These are phyloP conservation scores for Trichosporon sp. DNA, from an alignment of 1,284 basidiomycete genomes.

Conservation along the genomic window DNA sequence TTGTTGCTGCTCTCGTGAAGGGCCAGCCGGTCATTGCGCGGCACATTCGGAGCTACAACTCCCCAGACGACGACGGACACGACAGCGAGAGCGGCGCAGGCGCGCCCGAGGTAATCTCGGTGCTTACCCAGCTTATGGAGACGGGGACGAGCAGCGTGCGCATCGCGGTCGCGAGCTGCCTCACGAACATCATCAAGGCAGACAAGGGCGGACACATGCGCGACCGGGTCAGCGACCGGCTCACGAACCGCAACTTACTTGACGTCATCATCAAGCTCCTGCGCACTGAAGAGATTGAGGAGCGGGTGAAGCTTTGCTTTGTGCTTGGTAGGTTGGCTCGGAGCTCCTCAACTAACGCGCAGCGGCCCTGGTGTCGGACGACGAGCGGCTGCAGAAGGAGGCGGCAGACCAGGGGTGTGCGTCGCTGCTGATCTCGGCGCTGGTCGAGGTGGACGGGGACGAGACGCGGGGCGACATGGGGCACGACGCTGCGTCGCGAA, in stretches of 20 bases:
- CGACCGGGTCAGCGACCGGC: constrained; percentile 17
- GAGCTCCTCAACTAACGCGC: not conserved
- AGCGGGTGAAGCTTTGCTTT: constrained; percentile 57
- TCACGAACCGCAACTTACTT: constrained; percentile 24
- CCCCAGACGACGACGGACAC: constrained; percentile 1
- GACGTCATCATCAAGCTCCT: constrained; percentile 34
- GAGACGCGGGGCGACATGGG: constrained; percentile 56
- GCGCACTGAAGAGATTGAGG: constrained; percentile 32
- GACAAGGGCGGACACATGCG: constrained; percentile 24
- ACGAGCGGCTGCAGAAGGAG: constrained; percentile 58
- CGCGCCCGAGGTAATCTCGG: constrained; percentile 19
- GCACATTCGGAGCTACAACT: constrained; percentile 24
- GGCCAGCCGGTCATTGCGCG: constrained; percentile 55
- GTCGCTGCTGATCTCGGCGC: constrained; percentile 23
- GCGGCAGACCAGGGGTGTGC: constrained; percentile 37
- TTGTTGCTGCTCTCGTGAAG: constrained; percentile 64
- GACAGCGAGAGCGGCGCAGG: constrained; percentile 8
- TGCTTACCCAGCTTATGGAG: constrained; percentile 32
- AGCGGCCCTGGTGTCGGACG: constrained; percentile 70
- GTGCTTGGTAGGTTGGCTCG: constrained; percentile 56
- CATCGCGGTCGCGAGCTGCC: constrained; percentile 42
- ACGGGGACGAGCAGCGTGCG: constrained; percentile 34
- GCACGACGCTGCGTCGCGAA: constrained; percentile 38
- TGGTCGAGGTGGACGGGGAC: constrained; percentile 50
- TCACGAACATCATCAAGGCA: constrained; percentile 42